phyloP scores from a whole-genome alignment of 129 eudicot species.

The Kitagawia praeruptora region DNA sequence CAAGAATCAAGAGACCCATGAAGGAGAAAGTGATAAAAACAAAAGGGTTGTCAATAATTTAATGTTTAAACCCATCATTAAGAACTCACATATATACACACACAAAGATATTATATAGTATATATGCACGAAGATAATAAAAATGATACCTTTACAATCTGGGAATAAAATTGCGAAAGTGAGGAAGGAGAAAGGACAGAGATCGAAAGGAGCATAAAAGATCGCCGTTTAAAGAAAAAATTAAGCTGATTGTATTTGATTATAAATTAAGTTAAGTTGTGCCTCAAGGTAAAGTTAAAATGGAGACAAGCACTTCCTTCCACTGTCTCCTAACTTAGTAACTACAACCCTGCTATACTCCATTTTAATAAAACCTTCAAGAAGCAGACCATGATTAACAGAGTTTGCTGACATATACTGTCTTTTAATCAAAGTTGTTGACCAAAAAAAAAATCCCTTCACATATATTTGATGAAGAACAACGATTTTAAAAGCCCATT shows the following conservation, averaged over 20 bases:
- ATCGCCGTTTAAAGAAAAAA: too few relatives aligned
- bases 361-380: not conserved
- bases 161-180: conserved; percentile 32
- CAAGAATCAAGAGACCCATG: not conserved
- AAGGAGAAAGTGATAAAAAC: not conserved
- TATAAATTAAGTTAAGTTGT: not conserved
- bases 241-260: too few relatives aligned
- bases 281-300: not conserved
- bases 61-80: too few relatives aligned
- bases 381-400: not conserved
- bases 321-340: not conserved
- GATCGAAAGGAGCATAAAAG: conserved; percentile 19
- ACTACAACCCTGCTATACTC: not conserved
- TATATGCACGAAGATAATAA: not conserved
- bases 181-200: conserved; percentile 13
- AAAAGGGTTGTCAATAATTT: not conserved
- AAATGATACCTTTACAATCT: conserved; percentile 42
- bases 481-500: too few relatives aligned
- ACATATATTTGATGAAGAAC: too few relatives aligned
- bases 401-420: not conserved
- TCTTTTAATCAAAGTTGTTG: too few relatives aligned
- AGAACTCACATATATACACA: conserved; percentile 9
- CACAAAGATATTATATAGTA: not conserved
- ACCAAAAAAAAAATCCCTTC: not conserved
- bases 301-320: not conserved